Evolutionary conservation across 23 red algal genomes (phyloP).

Genomic region (Gracilaria vermiculophylla): DNA sequence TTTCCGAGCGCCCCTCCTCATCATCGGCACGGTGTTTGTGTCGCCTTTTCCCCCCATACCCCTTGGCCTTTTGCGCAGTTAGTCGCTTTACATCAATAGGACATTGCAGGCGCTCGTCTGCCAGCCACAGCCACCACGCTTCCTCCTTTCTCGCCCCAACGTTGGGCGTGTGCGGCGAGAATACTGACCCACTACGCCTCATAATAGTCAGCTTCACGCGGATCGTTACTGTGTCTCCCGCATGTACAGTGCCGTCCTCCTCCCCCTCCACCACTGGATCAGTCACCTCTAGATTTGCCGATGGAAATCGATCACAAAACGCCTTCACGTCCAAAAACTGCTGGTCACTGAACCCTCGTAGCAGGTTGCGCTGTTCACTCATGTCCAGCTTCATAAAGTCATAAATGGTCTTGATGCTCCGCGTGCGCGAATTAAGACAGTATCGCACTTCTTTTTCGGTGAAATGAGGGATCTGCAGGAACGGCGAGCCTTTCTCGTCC

Average conservation of each 20-base stretch:
- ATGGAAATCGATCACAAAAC: conserved; percentile 81
- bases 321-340: conserved; percentile 78
- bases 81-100: conserved; percentile 76
- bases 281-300: conserved; percentile 46
- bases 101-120: conserved; percentile 61
- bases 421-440: conserved; percentile 44
- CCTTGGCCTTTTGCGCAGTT: conserved; percentile 36
- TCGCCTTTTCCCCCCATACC: conserved; percentile 9
- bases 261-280: conserved; percentile 82
- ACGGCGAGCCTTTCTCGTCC: conserved; percentile 77
- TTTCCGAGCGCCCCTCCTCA: not conserved
- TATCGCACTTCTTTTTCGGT: conserved; percentile 58
- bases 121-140: conserved; percentile 86
- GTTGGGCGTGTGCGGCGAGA: conserved; percentile 61
- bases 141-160: conserved; percentile 75
- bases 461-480: conserved; percentile 88
- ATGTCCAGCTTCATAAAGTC: conserved; percentile 69
- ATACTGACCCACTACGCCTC: conserved; percentile 61
- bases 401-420: conserved; percentile 43
- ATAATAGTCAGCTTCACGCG: conserved; percentile 54
- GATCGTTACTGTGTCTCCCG: conserved; percentile 74
- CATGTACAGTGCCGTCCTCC: conserved; percentile 76
- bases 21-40: conserved; percentile 1
- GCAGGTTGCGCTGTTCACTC: conserved; percentile 54
- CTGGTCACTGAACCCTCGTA: conserved; percentile 62